phyloP scores from a whole-genome alignment of 352 stramenopile species.

The Pythium pyrilobum region DNA sequence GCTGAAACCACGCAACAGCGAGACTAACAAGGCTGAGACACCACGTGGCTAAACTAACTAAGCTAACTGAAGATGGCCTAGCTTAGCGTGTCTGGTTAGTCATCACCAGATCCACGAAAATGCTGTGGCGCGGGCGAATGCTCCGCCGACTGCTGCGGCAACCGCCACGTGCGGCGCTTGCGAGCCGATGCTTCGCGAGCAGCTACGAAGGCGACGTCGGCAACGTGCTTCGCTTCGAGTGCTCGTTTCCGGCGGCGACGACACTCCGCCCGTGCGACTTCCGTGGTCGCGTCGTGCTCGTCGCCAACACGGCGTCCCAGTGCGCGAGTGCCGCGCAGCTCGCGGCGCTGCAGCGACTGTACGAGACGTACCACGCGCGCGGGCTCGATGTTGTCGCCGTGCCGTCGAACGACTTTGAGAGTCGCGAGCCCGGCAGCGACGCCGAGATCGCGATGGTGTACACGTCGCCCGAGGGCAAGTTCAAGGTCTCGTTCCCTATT shows the following conservation, averaged over 20 bases:
- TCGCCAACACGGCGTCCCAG: constrained; percentile 71
- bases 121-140: not conserved
- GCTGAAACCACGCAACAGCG: too few species aligned
- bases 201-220: constrained; percentile 32
- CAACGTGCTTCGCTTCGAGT: constrained; percentile 37
- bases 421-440: constrained; percentile 39
- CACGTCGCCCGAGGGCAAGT: constrained; percentile 11
- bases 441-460: constrained; percentile 42
- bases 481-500: constrained; percentile 51
- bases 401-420: constrained; percentile 65
- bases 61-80: too few species aligned
- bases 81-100: too few species aligned
- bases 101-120: too few species aligned
- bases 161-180: too few species aligned
- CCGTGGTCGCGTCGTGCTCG: constrained; percentile 38
- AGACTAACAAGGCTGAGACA: too few species aligned
- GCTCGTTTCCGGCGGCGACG: constrained; percentile 26
- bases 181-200: not conserved
- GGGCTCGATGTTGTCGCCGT: constrained; percentile 58
- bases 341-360: constrained; percentile 42
- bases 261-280: constrained; percentile 33
- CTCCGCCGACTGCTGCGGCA: too few species aligned
- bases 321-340: constrained; percentile 50
- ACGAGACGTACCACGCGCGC: constrained; percentile 33
- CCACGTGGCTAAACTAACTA: too few species aligned